Percentiles rank a stretch among this genome's conserved stretches.
These are phyloP conservation scores for Bipolaris bicolor DNA, from an alignment of 2,329 filamentous ascomycete species.

Conservation along the genomic window DNA sequence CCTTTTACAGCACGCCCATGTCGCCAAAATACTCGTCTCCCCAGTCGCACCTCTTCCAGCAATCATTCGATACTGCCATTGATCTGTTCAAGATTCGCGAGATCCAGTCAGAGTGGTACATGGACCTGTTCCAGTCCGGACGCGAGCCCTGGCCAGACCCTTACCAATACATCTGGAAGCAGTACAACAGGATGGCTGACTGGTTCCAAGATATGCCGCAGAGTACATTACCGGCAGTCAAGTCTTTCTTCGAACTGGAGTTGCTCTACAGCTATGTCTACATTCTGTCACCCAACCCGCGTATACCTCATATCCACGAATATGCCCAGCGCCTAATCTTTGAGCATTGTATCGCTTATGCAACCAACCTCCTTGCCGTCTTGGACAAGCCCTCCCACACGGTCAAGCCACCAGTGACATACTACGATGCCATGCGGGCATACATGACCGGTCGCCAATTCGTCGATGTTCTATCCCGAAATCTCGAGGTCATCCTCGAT, in stretches of 20 bases:
- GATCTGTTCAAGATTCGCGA: conserved; percentile 83
- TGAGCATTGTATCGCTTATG: conserved; percentile 83
- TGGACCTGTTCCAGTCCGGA: conserved; percentile 81
- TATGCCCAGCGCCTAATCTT: conserved; percentile 84
- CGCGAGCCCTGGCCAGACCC: conserved; percentile 71
- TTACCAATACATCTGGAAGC: conserved; percentile 74
- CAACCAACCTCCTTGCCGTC: conserved; percentile 73
- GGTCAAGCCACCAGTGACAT: conserved; percentile 76
- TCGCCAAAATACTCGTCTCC: conserved; percentile 53
- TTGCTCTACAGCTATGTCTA: conserved; percentile 90
- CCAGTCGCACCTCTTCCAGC: conserved; percentile 60
- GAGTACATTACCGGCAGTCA: conserved; percentile 68
- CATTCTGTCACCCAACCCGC: conserved; percentile 79
- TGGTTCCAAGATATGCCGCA: conserved; percentile 82
- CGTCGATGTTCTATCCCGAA: conserved; percentile 61
- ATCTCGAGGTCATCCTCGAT: conserved; percentile 55
- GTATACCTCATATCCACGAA: conserved; percentile 73
- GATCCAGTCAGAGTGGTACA: conserved; percentile 88
- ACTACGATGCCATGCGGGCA: conserved; percentile 83
- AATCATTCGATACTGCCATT: conserved; percentile 71
- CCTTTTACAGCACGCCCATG: conserved; percentile 54
- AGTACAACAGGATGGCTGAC: conserved; percentile 75
- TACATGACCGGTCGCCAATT: conserved; percentile 71
- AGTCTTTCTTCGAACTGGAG: conserved; percentile 84
- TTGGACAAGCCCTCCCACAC: conserved; percentile 58